A percentile compares a stretch with the other conserved stretches of the same genome.
Conservation (phyloP, 352 stramenopile species). For the Globisporangium echinulatum region DNA sequence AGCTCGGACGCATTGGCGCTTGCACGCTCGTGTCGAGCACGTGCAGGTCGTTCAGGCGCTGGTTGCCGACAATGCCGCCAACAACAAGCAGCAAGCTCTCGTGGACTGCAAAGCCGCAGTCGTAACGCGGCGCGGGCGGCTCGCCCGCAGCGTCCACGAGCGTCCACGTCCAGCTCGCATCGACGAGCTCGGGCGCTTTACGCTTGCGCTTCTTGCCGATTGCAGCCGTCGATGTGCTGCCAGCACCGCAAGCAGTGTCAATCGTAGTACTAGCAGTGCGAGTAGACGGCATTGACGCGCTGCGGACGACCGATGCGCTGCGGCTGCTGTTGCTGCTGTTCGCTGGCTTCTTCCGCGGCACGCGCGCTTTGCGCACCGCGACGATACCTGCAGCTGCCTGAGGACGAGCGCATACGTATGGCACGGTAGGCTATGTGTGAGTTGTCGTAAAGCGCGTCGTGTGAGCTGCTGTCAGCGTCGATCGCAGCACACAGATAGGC, state of each 20-base stretch:
- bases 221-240: neutral
- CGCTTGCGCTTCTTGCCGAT: slow-evolving; percentile 23
- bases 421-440: neutral
- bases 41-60: slow-evolving; percentile 47
- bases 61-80: slow-evolving; percentile 49
- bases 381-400: neutral
- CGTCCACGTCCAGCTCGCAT: slow-evolving; percentile 29
- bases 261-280: too few species aligned
- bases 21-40: slow-evolving; percentile 28
- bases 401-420: neutral
- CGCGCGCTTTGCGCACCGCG: slow-evolving; percentile 12
- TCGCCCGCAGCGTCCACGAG: slow-evolving; percentile 21
- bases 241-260: neutral
- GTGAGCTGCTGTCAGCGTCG: neutral
- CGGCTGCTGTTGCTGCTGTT: neutral
- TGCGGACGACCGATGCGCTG: neutral
- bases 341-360: slow-evolving; percentile 3
- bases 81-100: slow-evolving; percentile 42
- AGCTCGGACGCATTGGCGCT: slow-evolving; percentile 10
- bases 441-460: too few species aligned
- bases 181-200: slow-evolving; percentile 23
- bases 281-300: neutral
- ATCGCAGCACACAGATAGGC: neutral
- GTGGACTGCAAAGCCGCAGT: slow-evolving; percentile 44
- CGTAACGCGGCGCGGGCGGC: slow-evolving; percentile 36